These are phyloP conservation scores for Microstegium vimineum DNA, from an alignment of 176 grass and related monocot genomes.

Conservation along the genomic window DNA sequence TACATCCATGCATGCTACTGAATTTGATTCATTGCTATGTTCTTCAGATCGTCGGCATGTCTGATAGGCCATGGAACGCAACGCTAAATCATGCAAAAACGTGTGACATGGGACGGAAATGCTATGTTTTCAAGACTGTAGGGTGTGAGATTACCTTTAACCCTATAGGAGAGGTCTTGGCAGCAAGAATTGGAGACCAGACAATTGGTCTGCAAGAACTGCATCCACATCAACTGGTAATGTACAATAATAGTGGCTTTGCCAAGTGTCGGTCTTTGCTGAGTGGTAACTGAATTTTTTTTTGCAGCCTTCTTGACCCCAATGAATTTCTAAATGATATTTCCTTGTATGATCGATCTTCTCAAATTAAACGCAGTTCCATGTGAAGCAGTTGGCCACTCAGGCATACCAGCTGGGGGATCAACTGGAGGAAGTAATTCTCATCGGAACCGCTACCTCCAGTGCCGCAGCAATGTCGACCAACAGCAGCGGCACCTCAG, in stretches of 20 bases:
- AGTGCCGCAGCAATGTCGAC: too few relatives aligned
- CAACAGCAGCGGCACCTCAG: too few relatives aligned
- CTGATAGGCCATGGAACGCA: conserved; percentile 21
- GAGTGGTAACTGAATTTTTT: not conserved
- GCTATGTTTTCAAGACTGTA: conserved; percentile 29
- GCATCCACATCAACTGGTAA: conserved; percentile 28
- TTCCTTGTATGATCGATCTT: not conserved
- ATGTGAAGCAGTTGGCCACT: conserved; percentile 17
- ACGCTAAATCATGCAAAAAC: conserved; percentile 50
- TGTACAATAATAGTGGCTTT: not conserved
- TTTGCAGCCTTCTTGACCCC: not conserved
- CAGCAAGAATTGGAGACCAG: not conserved
- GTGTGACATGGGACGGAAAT: conserved; percentile 39
- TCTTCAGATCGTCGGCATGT: conserved; percentile 39
- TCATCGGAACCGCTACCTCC: too few relatives aligned
- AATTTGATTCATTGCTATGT: not conserved
- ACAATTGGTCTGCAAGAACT: not conserved
- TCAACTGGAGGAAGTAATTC: conserved; percentile 32
- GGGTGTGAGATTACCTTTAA: conserved; percentile 28
- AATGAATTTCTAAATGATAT: not conserved
- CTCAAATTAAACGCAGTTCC: conserved; percentile 5
- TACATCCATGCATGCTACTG: not conserved
- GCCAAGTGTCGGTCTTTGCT: too few relatives aligned
- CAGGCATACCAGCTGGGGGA: conserved; percentile 34
- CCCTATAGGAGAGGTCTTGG: conserved; percentile 25